Base-by-base conservation (phyloP, 495 filamentous ascomycete species). In the Parathielavia hyrcaniae region DNA sequence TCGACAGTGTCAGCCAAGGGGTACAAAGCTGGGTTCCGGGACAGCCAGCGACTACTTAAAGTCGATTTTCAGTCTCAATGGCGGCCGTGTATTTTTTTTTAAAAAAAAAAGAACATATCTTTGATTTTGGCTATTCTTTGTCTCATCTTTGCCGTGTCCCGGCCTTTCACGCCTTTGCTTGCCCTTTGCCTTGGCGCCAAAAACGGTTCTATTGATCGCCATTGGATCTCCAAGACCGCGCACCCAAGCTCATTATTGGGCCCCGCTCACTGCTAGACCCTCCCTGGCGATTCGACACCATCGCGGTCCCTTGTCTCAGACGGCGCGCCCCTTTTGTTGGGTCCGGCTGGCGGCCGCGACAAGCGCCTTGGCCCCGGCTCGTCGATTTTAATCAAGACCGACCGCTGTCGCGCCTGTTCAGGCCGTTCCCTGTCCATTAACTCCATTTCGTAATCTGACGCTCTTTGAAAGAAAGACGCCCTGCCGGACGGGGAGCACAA, bases 401-500 rank as follows among this genome's bases (percentile, higher is more conserved):
- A 10, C 45, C 44, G 45, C 20, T 36, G 12, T 36, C 35, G n/a
- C 19, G 20, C 22, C 45, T 13, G 30, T 22, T 32, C 32, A 39
- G 26, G 6, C 30, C 32, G 17, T 39, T 54, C 54, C 36, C 43
- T 45, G 17, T 16, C 30, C 13, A n/a, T n/a, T n/a, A n/a, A n/a
- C n/a, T n/a, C n/a, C n/a, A n/a, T 32, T 46, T 48, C 16, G 50
- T 40, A 20, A 51, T 53, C 57, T 59, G 38, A 59, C 57, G 41
- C 43, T 30, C 41, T 51, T 53, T 53, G 34, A 53, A 41, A n/a
- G n/a, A n/a, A 19, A 45, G 5, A 1, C 13, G 14, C 45, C 17
- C 9, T 39, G 17, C 20, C 10, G 32, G 14, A 40, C 43, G 19
- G 19, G n/a, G 43, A 46, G 22, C 45, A 47, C 45, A 16, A 16